Conservation (phyloP, 2,329 filamentous ascomycete genomes). For the Penicillium hesseltinei region DNA sequence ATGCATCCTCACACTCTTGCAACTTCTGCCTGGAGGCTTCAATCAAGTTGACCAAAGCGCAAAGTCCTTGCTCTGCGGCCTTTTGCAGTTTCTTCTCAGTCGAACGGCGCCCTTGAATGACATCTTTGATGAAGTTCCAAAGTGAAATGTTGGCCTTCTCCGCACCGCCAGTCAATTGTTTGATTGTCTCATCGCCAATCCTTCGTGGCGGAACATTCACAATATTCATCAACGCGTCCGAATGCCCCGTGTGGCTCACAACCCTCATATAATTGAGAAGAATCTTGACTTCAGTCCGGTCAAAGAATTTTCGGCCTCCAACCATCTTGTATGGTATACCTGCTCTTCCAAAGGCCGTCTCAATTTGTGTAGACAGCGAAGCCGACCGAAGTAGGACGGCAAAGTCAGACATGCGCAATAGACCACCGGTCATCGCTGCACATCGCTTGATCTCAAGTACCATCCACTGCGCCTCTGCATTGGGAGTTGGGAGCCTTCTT, state of each 20-base stretch:
- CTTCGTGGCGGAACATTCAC: conserved; percentile 81
- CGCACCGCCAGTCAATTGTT: conserved; percentile 71
- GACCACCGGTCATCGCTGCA: conserved; percentile 66
- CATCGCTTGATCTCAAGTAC: conserved; percentile 76
- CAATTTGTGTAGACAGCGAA: conserved; percentile 78
- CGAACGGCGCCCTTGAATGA: conserved; percentile 52
- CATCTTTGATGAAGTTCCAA: conserved; percentile 69
- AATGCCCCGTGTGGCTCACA: conserved; percentile 79
- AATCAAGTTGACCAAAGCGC: conserved; percentile 59
- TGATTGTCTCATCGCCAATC: conserved; percentile 76
- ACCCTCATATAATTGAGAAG: conserved; percentile 85
- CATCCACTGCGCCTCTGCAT: conserved; percentile 82
- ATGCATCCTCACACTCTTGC: conserved; percentile 41
- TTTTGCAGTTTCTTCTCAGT: conserved; percentile 56
- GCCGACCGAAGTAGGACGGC: conserved; percentile 86
- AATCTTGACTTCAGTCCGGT: conserved; percentile 82
- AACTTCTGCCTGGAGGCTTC: conserved; percentile 57
- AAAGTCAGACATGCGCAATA: conserved; percentile 74
- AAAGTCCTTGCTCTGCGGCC: conserved; percentile 57
- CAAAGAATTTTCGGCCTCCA: conserved; percentile 86
- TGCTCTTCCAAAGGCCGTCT: conserved; percentile 73
- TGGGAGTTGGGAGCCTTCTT: conserved; percentile 67
- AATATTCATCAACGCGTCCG: conserved; percentile 77
- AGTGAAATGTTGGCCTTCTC: conserved; percentile 66
- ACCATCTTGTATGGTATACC: conserved; percentile 92